A percentile compares a stretch with the other conserved stretches of the same genome.
These are phyloP conservation scores for Rhodotorula kratochvilovae DNA, from an alignment of 768 basidiomycete genomes.

Conservation along the genomic window DNA sequence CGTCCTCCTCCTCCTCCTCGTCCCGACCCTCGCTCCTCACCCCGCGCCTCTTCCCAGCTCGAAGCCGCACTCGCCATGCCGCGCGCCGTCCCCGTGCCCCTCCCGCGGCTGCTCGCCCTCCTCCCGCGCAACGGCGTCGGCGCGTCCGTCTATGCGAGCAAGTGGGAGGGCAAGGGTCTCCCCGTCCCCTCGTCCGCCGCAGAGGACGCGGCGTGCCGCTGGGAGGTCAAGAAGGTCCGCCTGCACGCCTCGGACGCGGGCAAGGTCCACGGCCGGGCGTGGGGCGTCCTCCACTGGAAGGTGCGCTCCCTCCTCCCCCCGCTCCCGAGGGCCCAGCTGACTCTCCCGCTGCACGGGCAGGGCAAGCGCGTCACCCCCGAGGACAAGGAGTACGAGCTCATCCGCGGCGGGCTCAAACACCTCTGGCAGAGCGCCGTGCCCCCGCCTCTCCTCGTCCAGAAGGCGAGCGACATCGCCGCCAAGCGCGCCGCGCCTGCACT, in stretches of 20 bases:
- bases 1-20: too few relatives aligned
- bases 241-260: neutral
- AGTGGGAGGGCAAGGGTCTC: conserved; percentile 26
- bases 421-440: conserved; percentile 10
- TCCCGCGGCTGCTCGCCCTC: conserved; percentile 20
- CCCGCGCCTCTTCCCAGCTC: neutral
- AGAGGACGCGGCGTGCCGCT: conserved; percentile 10
- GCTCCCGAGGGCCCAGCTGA: neutral
- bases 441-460: conserved; percentile 13
- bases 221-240: conserved; percentile 21
- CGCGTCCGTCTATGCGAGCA: conserved; percentile 6
- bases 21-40: neutral
- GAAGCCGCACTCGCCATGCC: too few relatives aligned
- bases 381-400: conserved; percentile 15
- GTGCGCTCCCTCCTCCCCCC: conserved; percentile 2
- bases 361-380: conserved; percentile 21
- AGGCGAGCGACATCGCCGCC: neutral
- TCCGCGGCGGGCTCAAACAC: conserved; percentile 24
- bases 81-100: neutral
- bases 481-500: neutral
- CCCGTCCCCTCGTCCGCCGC: conserved; percentile 14
- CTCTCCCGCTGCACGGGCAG: neutral
- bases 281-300: conserved; percentile 25
- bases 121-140: conserved; percentile 27
- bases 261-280: neutral